Percentiles rank a stretch among this genome's conserved stretches.
Conservation (phyloP, 495 filamentous ascomycete species). For the Xylona heveae region DNA sequence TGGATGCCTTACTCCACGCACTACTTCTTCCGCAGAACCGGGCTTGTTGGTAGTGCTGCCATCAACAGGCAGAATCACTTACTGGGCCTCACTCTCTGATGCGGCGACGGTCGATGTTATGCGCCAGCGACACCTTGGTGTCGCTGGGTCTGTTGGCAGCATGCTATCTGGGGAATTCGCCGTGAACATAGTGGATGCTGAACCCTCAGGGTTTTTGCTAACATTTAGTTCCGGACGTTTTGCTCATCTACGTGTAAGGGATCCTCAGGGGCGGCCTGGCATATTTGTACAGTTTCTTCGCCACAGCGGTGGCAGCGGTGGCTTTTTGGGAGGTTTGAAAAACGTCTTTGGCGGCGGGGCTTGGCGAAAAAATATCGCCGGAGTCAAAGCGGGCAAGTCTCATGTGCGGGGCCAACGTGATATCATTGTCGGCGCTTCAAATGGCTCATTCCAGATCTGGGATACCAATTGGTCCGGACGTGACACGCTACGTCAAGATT, state of each 20-base stretch:
- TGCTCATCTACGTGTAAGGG: conserved; percentile 65
- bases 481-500: conserved; percentile 28
- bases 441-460: conserved; percentile 64
- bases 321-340: conserved; percentile 58
- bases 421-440: conserved; percentile 51
- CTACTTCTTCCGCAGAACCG: conserved; percentile 49
- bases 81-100: conserved; percentile 84
- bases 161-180: conserved; percentile 61
- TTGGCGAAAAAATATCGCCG: conserved; percentile 52
- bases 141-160: conserved; percentile 49
- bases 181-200: conserved; percentile 54
- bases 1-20: conserved; percentile 55
- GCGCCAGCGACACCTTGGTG: conserved; percentile 51
- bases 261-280: conserved; percentile 63
- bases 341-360: conserved; percentile 42
- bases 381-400: conserved; percentile 46
- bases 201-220: conserved; percentile 69
- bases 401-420: conserved; percentile 64
- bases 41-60: conserved; percentile 74
- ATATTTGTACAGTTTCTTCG: conserved; percentile 57
- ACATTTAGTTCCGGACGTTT: conserved; percentile 66
- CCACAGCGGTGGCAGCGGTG: conserved; percentile 29
- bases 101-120: conserved; percentile 56
- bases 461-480: conserved; percentile 66
- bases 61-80: conserved; percentile 61